Evolutionary conservation across 2,329 filamentous ascomycete genomes (phyloP).

Genomic region (Aspergillus sp.): DNA sequence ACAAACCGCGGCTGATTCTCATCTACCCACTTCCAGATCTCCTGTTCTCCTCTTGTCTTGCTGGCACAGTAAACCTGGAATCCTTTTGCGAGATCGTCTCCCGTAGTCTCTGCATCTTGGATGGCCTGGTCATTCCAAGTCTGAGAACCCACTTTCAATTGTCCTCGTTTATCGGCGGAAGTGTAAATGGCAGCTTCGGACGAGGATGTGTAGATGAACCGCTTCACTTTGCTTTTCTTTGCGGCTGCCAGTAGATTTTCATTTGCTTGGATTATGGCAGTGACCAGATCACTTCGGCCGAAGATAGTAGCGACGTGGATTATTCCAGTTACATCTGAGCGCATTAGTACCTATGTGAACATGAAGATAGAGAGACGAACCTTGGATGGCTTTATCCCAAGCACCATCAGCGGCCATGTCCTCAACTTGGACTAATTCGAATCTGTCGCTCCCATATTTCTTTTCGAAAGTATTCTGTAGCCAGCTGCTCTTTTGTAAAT

Average conservation of each 20-base stretch:
- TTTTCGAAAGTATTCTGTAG: background rate
- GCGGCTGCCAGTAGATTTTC: background rate
- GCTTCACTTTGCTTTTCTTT: background rate
- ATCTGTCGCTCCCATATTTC: background rate
- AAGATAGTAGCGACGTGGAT: background rate
- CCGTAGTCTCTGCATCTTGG: background rate
- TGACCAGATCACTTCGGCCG: background rate
- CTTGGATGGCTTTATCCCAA: background rate
- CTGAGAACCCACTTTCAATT: background rate
- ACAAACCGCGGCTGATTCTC: background rate
- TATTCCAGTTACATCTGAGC: background rate
- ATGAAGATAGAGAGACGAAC: background rate
- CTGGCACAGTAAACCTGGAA: background rate
- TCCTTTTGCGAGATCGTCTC: background rate
- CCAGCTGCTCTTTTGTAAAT: background rate
- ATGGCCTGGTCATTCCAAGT: too few species aligned
- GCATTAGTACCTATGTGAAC: too few species aligned
- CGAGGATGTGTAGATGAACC: background rate
- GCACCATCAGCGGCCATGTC: background rate
- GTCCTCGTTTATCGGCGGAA: background rate
- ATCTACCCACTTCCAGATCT: background rate
- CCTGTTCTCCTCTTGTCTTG: background rate
- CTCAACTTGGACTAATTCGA: background rate
- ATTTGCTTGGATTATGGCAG: background rate
- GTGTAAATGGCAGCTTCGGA: background rate